phyloP scores from a whole-genome alignment of 2,329 filamentous ascomycete genomes.

The Aspergillus amoenus region DNA sequence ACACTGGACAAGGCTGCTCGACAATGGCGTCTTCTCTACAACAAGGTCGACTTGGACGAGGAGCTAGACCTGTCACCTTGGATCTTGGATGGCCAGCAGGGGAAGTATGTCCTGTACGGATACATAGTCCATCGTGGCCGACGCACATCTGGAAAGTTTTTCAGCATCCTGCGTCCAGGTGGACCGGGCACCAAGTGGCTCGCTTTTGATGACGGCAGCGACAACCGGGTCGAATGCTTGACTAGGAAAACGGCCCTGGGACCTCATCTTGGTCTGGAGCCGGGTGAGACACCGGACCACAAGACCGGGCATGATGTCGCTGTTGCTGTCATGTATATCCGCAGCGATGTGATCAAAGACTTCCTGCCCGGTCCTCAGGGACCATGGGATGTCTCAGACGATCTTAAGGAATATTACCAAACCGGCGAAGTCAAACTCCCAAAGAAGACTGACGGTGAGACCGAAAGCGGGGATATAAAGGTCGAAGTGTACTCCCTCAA shows the following conservation, averaged over 20 bases:
- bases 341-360: conserved; percentile 46
- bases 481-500: conserved; percentile 43
- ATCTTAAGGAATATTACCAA: conserved; percentile 42
- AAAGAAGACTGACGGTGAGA: conserved; percentile 13
- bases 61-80: conserved; percentile 47
- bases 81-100: conserved; percentile 33
- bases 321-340: conserved; percentile 58
- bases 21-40: conserved; percentile 57
- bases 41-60: conserved; percentile 58
- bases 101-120: conserved; percentile 58
- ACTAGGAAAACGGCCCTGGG: conserved; percentile 56
- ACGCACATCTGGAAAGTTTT: conserved; percentile 59
- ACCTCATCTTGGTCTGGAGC: conserved; percentile 49
- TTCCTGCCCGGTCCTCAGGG: conserved; percentile 45
- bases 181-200: conserved; percentile 60
- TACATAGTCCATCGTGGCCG: conserved; percentile 61
- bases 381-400: conserved; percentile 49
- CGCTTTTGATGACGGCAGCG: conserved; percentile 56
- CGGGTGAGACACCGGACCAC: conserved; percentile 42
- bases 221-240: conserved; percentile 56
- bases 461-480: conserved; percentile 27
- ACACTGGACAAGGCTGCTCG: conserved; percentile 54
- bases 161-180: conserved; percentile 59
- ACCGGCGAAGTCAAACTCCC: conserved; percentile 22
- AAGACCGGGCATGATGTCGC: conserved; percentile 50